phyloP scores from a whole-genome alignment of 176 grass and related monocot genomes.

The Hordeum vulgare region MorexV3_pseudomolecules_assembly NC_058518.1:14657857-14658356 shows the following conservation, averaged over 20 bases:
- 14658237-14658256: conserved; percentile 1
- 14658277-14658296: neutral
- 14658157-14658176: neutral
- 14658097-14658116: neutral
- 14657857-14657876: neutral
- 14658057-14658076: neutral
- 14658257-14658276: neutral
- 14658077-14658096: too few relatives aligned
- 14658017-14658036: neutral
- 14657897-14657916: neutral
- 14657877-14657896: neutral
- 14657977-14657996: neutral
- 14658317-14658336: conserved; percentile 20
- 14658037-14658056: neutral
- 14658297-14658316: neutral
- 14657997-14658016: neutral
- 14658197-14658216: neutral
- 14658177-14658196: neutral
- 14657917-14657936: neutral
- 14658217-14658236: neutral
- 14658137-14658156: neutral
- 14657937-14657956: neutral
- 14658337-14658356: conserved; percentile 73
- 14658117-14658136: neutral
- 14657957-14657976: neutral